These are phyloP conservation scores for Tephrocybe sp. DNA, from an alignment of 768 basidiomycete genomes.

Conservation along the genomic window DNA sequence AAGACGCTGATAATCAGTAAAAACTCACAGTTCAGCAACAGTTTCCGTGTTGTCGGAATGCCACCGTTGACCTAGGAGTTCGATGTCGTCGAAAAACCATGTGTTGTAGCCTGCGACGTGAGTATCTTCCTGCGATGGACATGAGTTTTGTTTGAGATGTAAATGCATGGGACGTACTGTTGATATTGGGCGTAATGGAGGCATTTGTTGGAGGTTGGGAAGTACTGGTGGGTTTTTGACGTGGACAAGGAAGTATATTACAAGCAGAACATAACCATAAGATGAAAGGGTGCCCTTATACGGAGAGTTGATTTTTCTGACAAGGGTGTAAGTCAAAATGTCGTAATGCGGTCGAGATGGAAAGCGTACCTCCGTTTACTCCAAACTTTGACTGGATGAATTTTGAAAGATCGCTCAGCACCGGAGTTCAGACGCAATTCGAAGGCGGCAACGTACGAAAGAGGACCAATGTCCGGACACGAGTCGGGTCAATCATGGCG, in stretches of 20 bases:
- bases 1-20: neutral
- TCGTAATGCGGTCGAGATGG: neutral
- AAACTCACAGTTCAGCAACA: conserved; percentile 87
- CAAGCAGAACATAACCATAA: conserved; percentile 96
- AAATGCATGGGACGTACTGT: conserved; percentile 42
- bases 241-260: conserved; percentile 96
- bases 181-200: conserved; percentile 83
- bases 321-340: conserved; percentile 7
- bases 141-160: conserved; percentile 11
- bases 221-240: conserved; percentile 97
- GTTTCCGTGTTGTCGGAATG: conserved; percentile 89
- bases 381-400: conserved; percentile 94
- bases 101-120: conserved; percentile 80
- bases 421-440: conserved; percentile 3
- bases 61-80: conserved; percentile 88
- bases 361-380: conserved; percentile 78
- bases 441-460: conserved; percentile 72
- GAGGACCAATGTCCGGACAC: conserved; percentile 90
- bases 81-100: conserved; percentile 99
- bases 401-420: conserved; percentile 17
- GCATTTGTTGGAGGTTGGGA: conserved; percentile 94
- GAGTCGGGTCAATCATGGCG: conserved; percentile 92
- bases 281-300: conserved; percentile 96
- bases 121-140: conserved; percentile 61
- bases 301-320: conserved; percentile 96